Base-by-base conservation (phyloP, 1,284 basidiomycete species). In the Mycosarcoma maydis region DNA sequence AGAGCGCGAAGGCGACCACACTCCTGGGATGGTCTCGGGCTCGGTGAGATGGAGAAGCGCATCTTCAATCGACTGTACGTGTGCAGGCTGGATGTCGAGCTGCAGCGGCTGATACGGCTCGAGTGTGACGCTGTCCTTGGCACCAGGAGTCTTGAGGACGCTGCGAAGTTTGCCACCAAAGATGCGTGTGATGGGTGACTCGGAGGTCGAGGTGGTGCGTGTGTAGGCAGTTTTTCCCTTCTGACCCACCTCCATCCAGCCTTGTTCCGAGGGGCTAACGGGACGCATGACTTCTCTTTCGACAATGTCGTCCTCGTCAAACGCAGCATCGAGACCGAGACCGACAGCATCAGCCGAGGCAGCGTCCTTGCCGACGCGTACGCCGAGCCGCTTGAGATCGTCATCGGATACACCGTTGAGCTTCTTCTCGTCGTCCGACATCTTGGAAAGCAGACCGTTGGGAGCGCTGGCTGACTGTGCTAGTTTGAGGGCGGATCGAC, bases 151-250 rank as follows among this genome's bases (percentile, higher is more conserved):
- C 44, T 88, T 87, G 13, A 98, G 84, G 3, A 92, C 89, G 26
- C 91, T 92, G n/a, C 93, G 88, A 82, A 94, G 90, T 75, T 92
- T 94, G 33, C 94, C 94, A 27, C 93, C 93, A 80, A 98, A 98
- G 70, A 98, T 91, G 32, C 89, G 86, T 1, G 92, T 92, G 56
- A 98, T 91, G 1, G 93, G 91, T 4, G 92, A 92, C 68, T 95
- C 92, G 5, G 87, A 86, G 2, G 88, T 87, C 80, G 91, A 92
- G 44, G 89, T 89, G 34, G 88, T 90, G 42, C 93, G 85, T 2
- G 93, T 93, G 43, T 91, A 85, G n/a, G 91, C 88, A 17, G 86
- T 88, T 76, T 89, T 88, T 77, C 96, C 96, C 82, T 89, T 90
- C 82, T 90, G 92, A 26, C 94, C 94, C 0, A 98, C 94, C 83